These are phyloP conservation scores for Pseudogymnoascus sp. DNA, from an alignment of 2,329 filamentous ascomycete genomes.

Conservation along the genomic window DNA sequence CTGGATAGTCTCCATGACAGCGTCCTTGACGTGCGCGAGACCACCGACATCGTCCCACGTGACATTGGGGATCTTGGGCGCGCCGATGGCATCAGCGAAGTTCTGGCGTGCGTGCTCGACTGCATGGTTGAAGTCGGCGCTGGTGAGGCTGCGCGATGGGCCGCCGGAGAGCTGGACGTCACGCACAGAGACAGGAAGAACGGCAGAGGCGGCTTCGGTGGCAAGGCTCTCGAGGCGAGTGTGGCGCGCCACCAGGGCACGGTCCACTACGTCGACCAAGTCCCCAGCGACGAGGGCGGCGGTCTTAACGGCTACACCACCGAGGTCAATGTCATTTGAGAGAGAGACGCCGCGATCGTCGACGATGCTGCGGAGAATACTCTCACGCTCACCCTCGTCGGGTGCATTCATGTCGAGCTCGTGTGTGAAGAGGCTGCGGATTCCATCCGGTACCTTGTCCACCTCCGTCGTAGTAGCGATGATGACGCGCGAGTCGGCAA, in stretches of 20 bases:
- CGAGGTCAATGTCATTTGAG: conserved; percentile 74
- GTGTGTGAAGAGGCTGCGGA: conserved; percentile 87
- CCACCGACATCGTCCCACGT: conserved; percentile 95
- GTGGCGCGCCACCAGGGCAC: conserved; percentile 70
- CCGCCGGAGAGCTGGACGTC: conserved; percentile 89
- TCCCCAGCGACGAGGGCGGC: conserved; percentile 92
- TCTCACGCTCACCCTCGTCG: conserved; percentile 85
- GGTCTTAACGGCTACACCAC: conserved; percentile 84
- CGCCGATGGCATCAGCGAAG: conserved; percentile 94
- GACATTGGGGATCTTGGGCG: conserved; percentile 95
- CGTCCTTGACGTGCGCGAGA: conserved; percentile 87
- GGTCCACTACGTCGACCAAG: conserved; percentile 86
- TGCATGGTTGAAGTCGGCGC: conserved; percentile 80
- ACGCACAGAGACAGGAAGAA: conserved; percentile 51
- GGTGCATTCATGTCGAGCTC: conserved; percentile 91
- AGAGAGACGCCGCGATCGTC: conserved; percentile 68
- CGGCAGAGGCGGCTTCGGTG: conserved; percentile 22
- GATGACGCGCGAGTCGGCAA: conserved; percentile 71
- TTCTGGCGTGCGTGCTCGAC: conserved; percentile 95
- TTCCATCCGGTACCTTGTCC: conserved; percentile 84
- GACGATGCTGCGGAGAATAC: conserved; percentile 72
- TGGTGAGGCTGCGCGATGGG: conserved; percentile 66
- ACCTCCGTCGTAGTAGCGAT: conserved; percentile 93
- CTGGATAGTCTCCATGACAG: conserved; percentile 95
- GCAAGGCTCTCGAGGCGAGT: conserved; percentile 70